These are phyloP conservation scores for Guadua angustifolia DNA, from an alignment of 176 grass and related monocot species.

Conservation along the genomic window DNA sequence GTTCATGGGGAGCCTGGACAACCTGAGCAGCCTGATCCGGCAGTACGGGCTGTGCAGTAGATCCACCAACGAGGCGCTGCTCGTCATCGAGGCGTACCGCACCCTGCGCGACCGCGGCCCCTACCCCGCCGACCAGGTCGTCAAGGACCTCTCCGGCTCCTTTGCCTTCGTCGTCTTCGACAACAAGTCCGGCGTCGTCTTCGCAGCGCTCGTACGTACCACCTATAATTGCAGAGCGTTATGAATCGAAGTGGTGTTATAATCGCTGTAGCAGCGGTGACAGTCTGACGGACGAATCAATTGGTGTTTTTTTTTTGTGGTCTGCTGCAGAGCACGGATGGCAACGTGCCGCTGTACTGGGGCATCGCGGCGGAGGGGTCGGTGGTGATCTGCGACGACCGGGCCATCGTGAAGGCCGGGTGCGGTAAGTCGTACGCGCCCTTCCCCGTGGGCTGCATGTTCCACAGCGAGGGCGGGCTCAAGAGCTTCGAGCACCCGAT, in stretches of 20 bases:
- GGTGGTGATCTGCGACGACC: slow-evolving; percentile 86
- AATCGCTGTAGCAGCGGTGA: too few relatives aligned
- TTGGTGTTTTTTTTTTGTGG: rapidly evolving
- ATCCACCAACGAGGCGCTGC: slow-evolving; percentile 71
- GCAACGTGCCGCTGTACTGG: slow-evolving; percentile 71
- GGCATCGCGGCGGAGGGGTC: slow-evolving; percentile 80
- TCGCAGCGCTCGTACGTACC: slow-evolving; percentile 60
- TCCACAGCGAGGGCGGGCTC: slow-evolving; percentile 87
- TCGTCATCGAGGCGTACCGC: slow-evolving; percentile 88
- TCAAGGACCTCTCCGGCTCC: slow-evolving; percentile 82
- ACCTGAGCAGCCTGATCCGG: slow-evolving; percentile 77
- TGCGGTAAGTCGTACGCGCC: slow-evolving; percentile 87
- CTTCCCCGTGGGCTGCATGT: slow-evolving; percentile 93
- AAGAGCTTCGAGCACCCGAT: slow-evolving; percentile 98
- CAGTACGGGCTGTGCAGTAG: slow-evolving; percentile 77
- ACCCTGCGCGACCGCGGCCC: slow-evolving; percentile 92
- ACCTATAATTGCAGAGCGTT: too few relatives aligned
- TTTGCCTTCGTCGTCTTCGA: slow-evolving; percentile 96
- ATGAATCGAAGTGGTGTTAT: too few relatives aligned
- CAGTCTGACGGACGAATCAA: too few relatives aligned
- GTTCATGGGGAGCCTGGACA: slow-evolving; percentile 67
- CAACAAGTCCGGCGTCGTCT: slow-evolving; percentile 62
- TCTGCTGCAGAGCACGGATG: slow-evolving; percentile 52
- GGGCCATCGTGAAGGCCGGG: slow-evolving; percentile 57
- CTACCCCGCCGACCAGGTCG: slow-evolving; percentile 92